phyloP scores from a whole-genome alignment of 306 rosid species.

The Cicer judaicum region DNA sequence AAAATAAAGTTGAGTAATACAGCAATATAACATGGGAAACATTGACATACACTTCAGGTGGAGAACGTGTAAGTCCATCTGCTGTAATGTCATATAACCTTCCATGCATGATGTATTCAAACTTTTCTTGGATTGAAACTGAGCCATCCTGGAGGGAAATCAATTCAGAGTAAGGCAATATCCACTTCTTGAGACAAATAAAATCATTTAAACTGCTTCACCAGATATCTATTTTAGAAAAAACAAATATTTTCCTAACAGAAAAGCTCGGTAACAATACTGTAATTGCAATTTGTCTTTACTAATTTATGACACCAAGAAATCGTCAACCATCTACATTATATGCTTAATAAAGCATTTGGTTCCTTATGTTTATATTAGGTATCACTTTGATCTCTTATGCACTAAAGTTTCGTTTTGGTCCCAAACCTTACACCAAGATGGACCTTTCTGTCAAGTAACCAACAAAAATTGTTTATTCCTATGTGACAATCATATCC shows the following conservation, averaged over 20 bases:
- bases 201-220: constrained; percentile 24
- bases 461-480: not conserved
- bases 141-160: constrained; percentile 65
- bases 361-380: no score
- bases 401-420: not conserved
- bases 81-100: constrained; percentile 63
- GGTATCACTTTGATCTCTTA: no score
- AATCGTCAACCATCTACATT: constrained; percentile 8
- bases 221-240: constrained; percentile 5
- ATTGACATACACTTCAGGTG: constrained; percentile 67
- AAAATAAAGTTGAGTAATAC: constrained; percentile 22
- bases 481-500: not conserved
- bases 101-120: constrained; percentile 93
- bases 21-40: constrained; percentile 23
- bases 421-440: not conserved
- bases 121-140: constrained; percentile 80
- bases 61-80: constrained; percentile 55
- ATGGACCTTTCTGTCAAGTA: not conserved
- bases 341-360: no score
- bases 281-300: not conserved
- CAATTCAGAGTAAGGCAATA: constrained; percentile 35
- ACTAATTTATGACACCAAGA: not conserved
- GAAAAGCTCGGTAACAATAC: not conserved
- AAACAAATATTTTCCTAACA: not conserved
- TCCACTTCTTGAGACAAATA: constrained; percentile 6